phyloP scores from a whole-genome alignment of 805 yeast species.

The Kodamaea restingae region DNA sequence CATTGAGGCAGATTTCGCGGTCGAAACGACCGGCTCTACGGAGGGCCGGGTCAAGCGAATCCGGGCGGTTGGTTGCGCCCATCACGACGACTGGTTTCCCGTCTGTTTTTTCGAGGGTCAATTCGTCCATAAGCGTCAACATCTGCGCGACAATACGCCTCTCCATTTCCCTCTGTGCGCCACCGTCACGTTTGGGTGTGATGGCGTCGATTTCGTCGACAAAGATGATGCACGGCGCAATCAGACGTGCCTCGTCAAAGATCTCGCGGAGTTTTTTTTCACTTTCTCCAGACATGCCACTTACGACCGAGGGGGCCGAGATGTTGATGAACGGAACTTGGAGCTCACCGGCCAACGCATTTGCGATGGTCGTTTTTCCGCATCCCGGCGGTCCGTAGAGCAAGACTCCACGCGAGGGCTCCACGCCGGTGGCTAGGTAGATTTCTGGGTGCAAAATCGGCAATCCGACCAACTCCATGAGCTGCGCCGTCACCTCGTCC shows the following conservation, averaged over 20 bases:
- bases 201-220: constrained; percentile 98
- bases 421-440: constrained; percentile 80
- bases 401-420: constrained; percentile 90
- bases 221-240: constrained; percentile 91
- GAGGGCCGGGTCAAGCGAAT: constrained; percentile 88
- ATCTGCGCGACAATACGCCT: constrained; percentile 94
- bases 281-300: constrained; percentile 99
- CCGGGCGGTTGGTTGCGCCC: constrained; percentile 97
- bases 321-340: constrained; percentile 88
- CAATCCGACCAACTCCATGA: constrained; percentile 86
- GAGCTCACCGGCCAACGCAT: constrained; percentile 91
- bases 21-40: constrained; percentile 97
- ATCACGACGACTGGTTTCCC: constrained; percentile 92
- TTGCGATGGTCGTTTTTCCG: constrained; percentile 95
- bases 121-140: constrained; percentile 90
- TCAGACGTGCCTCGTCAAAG: constrained; percentile 82
- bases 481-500: constrained; percentile 75
- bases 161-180: constrained; percentile 97
- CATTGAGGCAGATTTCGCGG: constrained; percentile 87
- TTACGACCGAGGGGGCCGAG: constrained; percentile 93
- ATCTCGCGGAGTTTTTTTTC: constrained; percentile 91
- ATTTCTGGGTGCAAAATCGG: constrained; percentile 95
- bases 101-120: constrained; percentile 79
- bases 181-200: constrained; percentile 94
- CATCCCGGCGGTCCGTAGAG: constrained; percentile 99